Percentiles rank a stretch among this genome's conserved stretches.
Evolutionary conservation across 805 yeast species (phyloP).

Genomic region (Yarrowia deformans): DNA sequence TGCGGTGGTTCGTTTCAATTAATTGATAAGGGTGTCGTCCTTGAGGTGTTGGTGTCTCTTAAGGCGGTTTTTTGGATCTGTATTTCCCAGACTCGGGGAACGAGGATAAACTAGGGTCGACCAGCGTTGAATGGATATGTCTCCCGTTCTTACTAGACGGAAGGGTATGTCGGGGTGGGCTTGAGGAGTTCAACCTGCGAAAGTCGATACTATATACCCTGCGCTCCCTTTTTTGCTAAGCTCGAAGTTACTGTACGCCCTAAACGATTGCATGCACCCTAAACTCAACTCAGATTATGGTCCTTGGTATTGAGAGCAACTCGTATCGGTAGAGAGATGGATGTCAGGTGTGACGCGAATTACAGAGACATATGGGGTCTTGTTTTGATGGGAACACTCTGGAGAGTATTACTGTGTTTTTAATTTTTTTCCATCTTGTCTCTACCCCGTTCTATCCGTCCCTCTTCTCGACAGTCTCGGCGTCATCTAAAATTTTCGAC

Average conservation of each 20-base stretch:
- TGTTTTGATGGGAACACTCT: too few species aligned
- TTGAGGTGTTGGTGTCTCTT: constrained; percentile 7
- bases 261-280: constrained; percentile 24
- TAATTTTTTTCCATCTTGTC: background rate
- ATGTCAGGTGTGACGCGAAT: too few species aligned
- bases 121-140: constrained; percentile 38
- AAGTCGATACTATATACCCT: constrained; percentile 24
- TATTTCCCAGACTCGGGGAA: constrained; percentile 39
- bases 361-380: background rate
- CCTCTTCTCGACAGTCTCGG: background rate
- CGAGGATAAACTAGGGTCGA: constrained; percentile 37
- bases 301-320: constrained; percentile 14
- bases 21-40: background rate
- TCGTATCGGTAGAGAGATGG: background rate
- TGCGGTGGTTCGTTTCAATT: background rate
- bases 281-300: constrained; percentile 18
- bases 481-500: constrained; percentile 14
- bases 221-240: constrained; percentile 4
- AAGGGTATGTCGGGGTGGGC: constrained; percentile 32
- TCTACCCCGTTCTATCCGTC: background rate
- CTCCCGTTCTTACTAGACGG: constrained; percentile 40
- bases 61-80: constrained; percentile 38
- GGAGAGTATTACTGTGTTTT: too few species aligned
- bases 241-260: constrained; percentile 12
- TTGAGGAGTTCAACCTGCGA: constrained; percentile 23